phyloP scores from a whole-genome alignment of 768 basidiomycete species.

The Termitomyces heimii region DNA sequence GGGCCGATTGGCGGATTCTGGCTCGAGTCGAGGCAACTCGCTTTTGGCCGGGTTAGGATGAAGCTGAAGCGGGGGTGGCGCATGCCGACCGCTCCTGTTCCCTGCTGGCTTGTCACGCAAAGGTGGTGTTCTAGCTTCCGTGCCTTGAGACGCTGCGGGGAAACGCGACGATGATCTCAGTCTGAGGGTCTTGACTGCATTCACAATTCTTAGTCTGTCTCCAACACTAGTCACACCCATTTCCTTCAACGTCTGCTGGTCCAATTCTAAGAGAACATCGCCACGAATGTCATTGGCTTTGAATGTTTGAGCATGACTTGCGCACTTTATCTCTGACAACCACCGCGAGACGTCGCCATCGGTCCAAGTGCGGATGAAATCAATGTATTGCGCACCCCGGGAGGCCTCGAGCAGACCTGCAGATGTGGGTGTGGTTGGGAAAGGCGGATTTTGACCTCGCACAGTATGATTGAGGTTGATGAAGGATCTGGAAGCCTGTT shows the following conservation, averaged over 20 bases:
- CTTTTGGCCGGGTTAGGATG: constrained; percentile 43
- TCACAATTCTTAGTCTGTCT: constrained; percentile 82
- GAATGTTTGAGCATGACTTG: constrained; percentile 62
- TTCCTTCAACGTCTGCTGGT: constrained; percentile 82
- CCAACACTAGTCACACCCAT: constrained; percentile 89
- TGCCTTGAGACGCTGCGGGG: constrained; percentile 11
- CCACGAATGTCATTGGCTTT: constrained; percentile 87
- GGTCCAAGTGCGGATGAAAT: constrained; percentile 66
- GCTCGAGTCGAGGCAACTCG: constrained; percentile 69
- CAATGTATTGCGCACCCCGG: constrained; percentile 48
- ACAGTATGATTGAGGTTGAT: constrained; percentile 30
- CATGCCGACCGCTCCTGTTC: constrained; percentile 57
- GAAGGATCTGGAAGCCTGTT: constrained; percentile 34
- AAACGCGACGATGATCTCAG: constrained; percentile 38
- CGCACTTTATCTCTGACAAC: constrained; percentile 75
- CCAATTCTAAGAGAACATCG: constrained; percentile 86
- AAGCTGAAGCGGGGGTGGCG: constrained; percentile 80
- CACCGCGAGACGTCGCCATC: constrained; percentile 71
- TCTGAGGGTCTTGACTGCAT: constrained; percentile 76
- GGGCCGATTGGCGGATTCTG: constrained; percentile 47
- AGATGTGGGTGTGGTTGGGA: constrained; percentile 34
- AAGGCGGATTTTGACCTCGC: constrained; percentile 36
- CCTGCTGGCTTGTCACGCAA: constrained; percentile 5
- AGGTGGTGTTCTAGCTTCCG: constrained; percentile 2
- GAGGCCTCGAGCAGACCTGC: constrained; percentile 48